These are phyloP conservation scores for Colletotrichum sp. DNA, from an alignment of 2,329 filamentous ascomycete genomes.

Conservation along the genomic window DNA sequence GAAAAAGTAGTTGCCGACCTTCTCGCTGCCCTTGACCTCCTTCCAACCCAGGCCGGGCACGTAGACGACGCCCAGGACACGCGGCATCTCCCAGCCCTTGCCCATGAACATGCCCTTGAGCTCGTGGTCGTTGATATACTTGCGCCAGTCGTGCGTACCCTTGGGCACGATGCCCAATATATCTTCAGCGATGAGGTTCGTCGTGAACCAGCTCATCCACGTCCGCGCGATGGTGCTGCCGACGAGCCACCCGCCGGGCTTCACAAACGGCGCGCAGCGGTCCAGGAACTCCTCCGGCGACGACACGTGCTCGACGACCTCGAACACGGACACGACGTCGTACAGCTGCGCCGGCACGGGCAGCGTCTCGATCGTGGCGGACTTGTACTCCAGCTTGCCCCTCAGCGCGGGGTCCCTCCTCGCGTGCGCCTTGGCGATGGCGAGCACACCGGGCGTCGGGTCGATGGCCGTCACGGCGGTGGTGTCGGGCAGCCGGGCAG, in stretches of 20 bases:
- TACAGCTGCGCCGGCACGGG: slow-evolving; percentile 51
- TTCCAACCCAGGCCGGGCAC: slow-evolving; percentile 91
- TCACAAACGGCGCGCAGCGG: slow-evolving; percentile 75
- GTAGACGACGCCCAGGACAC: slow-evolving; percentile 84
- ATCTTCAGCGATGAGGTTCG: slow-evolving; percentile 91
- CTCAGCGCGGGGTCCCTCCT: slow-evolving; percentile 72
- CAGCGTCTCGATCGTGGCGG: slow-evolving; percentile 78
- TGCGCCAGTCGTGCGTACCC: slow-evolving; percentile 95
- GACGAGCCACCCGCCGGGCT: slow-evolving; percentile 91
- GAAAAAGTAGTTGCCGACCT: slow-evolving; percentile 95
- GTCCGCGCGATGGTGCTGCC: slow-evolving; percentile 92
- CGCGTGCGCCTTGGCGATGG: slow-evolving; percentile 78
- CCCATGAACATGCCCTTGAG: slow-evolving; percentile 61
- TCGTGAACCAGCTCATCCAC: slow-evolving; percentile 88
- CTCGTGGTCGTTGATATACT: slow-evolving; percentile 92
- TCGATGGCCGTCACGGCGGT: slow-evolving; percentile 76
- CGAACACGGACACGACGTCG: slow-evolving; percentile 88
- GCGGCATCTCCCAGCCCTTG: slow-evolving; percentile 63
- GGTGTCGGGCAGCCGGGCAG: slow-evolving; percentile 71
- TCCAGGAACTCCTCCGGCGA: slow-evolving; percentile 76
- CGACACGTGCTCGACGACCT: slow-evolving; percentile 93
- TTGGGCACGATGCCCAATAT: slow-evolving; percentile 84
- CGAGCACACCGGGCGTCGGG: slow-evolving; percentile 74
- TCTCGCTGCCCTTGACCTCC: slow-evolving; percentile 80
- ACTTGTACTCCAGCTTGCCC: slow-evolving; percentile 72